These are phyloP conservation scores for Ceratobasidium sp. DNA, from an alignment of 1,284 basidiomycete species.

Conservation along the genomic window DNA sequence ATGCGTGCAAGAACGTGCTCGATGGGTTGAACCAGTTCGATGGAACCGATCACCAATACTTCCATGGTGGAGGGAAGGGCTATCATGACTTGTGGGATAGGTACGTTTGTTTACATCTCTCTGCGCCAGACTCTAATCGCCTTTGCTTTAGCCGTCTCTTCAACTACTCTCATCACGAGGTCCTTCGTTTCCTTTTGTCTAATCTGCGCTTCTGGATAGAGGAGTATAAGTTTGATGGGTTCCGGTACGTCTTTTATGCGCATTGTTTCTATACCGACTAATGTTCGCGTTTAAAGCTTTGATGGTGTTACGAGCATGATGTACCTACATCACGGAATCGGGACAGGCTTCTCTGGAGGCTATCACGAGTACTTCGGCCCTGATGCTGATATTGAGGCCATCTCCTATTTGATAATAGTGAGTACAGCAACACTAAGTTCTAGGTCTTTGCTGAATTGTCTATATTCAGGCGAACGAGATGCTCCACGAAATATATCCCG, in stretches of 20 bases:
- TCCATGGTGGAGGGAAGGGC: slow-evolving; percentile 92
- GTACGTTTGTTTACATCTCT: not conserved
- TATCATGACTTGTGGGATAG: slow-evolving; percentile 96
- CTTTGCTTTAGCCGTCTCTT: slow-evolving; percentile 73
- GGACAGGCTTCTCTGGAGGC: slow-evolving; percentile 95
- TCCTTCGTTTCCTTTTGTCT: slow-evolving; percentile 92
- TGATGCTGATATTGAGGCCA: slow-evolving; percentile 85
- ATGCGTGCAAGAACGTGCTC: slow-evolving; percentile 96
- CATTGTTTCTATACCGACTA: not conserved
- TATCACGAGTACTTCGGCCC: slow-evolving; percentile 98
- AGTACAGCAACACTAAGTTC: slow-evolving; percentile 52
- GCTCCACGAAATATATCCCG: slow-evolving; percentile 84
- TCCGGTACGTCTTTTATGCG: slow-evolving; percentile 61
- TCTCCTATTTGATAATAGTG: slow-evolving; percentile 96
- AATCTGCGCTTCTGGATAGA: slow-evolving; percentile 97
- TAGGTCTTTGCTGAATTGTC: not conserved
- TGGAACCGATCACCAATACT: slow-evolving; percentile 95
- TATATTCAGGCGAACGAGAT: slow-evolving; percentile 86
- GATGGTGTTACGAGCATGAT: slow-evolving; percentile 99
- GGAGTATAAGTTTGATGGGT: slow-evolving; percentile 95
- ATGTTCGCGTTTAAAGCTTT: slow-evolving; percentile 59
- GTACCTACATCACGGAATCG: slow-evolving; percentile 97
- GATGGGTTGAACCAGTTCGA: slow-evolving; percentile 97
- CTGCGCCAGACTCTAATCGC: not conserved
- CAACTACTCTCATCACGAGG: slow-evolving; percentile 96